A percentile compares a stretch with the other conserved stretches of the same genome.
Conservation (phyloP, 176 grass and related monocot genomes). For the Raddia distichophylla region DNA sequence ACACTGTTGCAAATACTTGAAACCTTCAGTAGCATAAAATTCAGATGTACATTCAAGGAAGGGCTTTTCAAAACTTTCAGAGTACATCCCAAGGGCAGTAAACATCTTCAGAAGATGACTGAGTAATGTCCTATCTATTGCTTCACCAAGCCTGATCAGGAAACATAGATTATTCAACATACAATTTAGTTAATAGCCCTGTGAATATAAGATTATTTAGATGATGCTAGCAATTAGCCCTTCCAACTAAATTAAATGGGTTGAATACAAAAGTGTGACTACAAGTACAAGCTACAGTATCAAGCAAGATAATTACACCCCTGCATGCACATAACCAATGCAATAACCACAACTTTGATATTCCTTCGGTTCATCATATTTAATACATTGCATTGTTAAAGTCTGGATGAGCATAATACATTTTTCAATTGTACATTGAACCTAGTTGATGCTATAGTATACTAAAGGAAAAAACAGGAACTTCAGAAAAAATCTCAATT, state of each 20-base stretch:
- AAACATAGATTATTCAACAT: constrained; percentile 31
- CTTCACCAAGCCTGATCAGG: constrained; percentile 84
- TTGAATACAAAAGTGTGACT: background rate
- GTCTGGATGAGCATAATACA: background rate
- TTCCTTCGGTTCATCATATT: background rate
- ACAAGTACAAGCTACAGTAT: background rate
- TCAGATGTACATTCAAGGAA: constrained; percentile 92
- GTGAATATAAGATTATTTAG: constrained; percentile 36
- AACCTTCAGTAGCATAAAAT: constrained; percentile 96
- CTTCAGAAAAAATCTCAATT: background rate
- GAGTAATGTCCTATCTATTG: constrained; percentile 88
- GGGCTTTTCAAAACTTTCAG: constrained; percentile 83
- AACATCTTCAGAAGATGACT: constrained; percentile 99
- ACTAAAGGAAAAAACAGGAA: background rate
- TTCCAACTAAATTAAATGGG: constrained; percentile 24
- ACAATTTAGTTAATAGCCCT: constrained; percentile 20
- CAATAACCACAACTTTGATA: constrained; percentile 1
- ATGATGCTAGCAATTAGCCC: constrained; percentile 6
- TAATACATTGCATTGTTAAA: background rate
- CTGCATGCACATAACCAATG: background rate
- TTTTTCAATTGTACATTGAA: constrained; percentile 20
- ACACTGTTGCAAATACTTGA: constrained; percentile 96
- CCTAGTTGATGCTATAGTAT: background rate
- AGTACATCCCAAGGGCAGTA: constrained; percentile 94
- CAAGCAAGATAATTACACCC: constrained; percentile 19